Evolutionary conservation across 1,284 basidiomycete species (phyloP), one percentile per base, ranked within the genome.

Genomic region (Pterulicium gracile): DNA sequence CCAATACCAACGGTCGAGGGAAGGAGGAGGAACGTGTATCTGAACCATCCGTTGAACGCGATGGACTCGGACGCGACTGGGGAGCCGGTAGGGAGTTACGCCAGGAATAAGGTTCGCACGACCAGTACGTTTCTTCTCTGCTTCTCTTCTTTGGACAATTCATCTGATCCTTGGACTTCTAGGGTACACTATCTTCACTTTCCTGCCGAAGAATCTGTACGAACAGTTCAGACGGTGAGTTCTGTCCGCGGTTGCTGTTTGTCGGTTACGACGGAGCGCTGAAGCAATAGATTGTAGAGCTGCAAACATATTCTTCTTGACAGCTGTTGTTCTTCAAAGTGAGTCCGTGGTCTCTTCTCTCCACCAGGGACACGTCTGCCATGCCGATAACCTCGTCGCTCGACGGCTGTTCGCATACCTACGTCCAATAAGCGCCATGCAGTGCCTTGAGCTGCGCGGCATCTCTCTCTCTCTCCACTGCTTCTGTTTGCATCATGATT

Each of bases 21-120:
- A 2, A 52, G 58, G 23, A 70, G 90, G 36, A 71, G 92, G 56
- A 88, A 84, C 51, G 63, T 96, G 50, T 90, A 88, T 61, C 78
- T 95, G 51, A 94, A 95, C 59, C 60, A 69, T 36, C 74, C 80
- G 1, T 65, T 86, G 17, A 70, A 81, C 3, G 69, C 75, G 15
- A 67, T 70, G 49, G 84, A 93, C 62, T 59, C 83, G 21, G 79
- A 84, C 58, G 63, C 69, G 17, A 62, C 79, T 46, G 88, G 91
- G 23, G 88, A 97, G 52, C 92, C 92, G 0, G 63, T 76, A 42
- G 77, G 69, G 27, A 74, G 75, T 21, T 98, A 94, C 65, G 78
- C 79, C 24, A 72, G 94, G 55, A 98, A 98, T 65, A 98, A 97
- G 75, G 92, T 98, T 50, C 75, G 88, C 57, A 97, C 94, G 40